Base-by-base conservation (phyloP, 148 eudicot species). In the Rhododendron williamsianum region DNA sequence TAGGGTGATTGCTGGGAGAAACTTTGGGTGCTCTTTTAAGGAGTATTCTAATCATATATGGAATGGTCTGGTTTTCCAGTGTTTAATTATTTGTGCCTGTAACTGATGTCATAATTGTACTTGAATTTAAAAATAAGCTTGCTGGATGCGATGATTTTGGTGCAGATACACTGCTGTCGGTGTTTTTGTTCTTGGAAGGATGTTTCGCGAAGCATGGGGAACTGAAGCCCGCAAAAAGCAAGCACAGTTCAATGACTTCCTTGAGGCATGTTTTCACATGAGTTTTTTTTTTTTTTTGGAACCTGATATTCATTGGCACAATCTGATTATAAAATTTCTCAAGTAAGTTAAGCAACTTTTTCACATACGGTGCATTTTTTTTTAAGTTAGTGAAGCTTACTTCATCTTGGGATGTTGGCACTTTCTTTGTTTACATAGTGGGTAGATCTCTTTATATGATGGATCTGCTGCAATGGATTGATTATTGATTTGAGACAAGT, bases 151-250 rank as follows among this genome's bases (percentile, higher is more conserved):
- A 25, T 80, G 76, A 13, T 73, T 73, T 82, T 86, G 83, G 27
- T 86, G 85, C 89, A 97, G 99, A 89, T 97, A 95, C 92, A 94
- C 99, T 87, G 98, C 98, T 82, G 98, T 97, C 84, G 99, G 99
- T 78, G 96, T 95, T 79, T 95, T 97, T 91, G 99, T 97, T 84
- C 98, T 97, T 86, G 99, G 95, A 87, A 92, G 96, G 90, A 92
- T 86, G 90, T 93, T 97, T 84, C 89, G 92, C 82, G 96, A 94
- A 91, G 95, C 98, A 84, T 97, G 99, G 99, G 98, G 98, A 35
- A 30, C 85, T 73, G 89, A 87, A 88, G 98, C 98, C n/a, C 84
- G 90, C 84, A 91, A 87, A 86, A 97, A 94, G 90, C 98, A 97
- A 89, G 91, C 95, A 81, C 98, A 97, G 87, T 95, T 97, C 89